phyloP scores from a whole-genome alignment of 495 filamentous ascomycete genomes.

The Parathielavia appendiculata region DNA sequence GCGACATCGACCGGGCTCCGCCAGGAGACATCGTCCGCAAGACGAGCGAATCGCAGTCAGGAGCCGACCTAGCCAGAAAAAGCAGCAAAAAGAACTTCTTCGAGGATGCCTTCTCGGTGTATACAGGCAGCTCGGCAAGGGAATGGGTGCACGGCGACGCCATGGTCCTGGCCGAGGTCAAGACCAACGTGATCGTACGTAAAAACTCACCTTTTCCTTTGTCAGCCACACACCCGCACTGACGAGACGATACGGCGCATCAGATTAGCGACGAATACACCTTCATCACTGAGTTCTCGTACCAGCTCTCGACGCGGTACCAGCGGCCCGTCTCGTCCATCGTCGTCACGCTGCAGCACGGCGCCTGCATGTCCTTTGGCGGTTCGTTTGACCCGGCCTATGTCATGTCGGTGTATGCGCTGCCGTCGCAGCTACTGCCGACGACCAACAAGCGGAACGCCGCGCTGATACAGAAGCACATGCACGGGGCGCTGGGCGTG shows the following conservation, averaged over 20 bases:
- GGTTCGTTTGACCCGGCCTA: slow-evolving; percentile 75
- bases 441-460: slow-evolving; percentile 80
- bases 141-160: slow-evolving; percentile 61
- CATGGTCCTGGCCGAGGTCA: slow-evolving; percentile 71
- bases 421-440: slow-evolving; percentile 62
- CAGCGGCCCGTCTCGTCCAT: slow-evolving; percentile 65
- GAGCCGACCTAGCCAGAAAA: slow-evolving; percentile 36
- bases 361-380: slow-evolving; percentile 69
- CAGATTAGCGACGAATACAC: slow-evolving; percentile 64
- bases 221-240: background rate
- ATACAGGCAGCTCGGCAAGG: slow-evolving; percentile 41
- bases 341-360: slow-evolving; percentile 65
- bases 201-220: background rate
- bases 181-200: slow-evolving; percentile 77
- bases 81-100: slow-evolving; percentile 42
- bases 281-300: slow-evolving; percentile 64
- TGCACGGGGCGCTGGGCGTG: slow-evolving; percentile 65
- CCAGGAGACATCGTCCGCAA: slow-evolving; percentile 33
- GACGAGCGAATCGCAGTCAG: slow-evolving; percentile 22
- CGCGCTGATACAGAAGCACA: slow-evolving; percentile 61
- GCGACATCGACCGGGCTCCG: slow-evolving; percentile 34
- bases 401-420: slow-evolving; percentile 67
- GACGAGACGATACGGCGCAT: background rate
- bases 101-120: slow-evolving; percentile 43
- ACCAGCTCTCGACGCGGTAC: slow-evolving; percentile 66